Conservation (phyloP, 139 green algal genomes). For the Trebouxia sp. region DNA sequence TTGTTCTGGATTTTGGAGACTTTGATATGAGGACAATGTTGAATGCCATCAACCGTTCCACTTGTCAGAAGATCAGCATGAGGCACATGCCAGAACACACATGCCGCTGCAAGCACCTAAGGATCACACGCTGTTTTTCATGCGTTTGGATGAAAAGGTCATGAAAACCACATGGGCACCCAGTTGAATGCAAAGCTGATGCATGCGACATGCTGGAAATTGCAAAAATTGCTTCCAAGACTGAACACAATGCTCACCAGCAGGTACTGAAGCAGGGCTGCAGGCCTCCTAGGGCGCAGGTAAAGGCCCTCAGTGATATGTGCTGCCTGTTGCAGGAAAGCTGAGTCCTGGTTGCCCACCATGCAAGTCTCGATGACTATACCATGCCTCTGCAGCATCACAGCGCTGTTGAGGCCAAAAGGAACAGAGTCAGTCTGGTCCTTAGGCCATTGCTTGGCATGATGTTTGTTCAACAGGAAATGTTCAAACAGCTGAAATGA, state of each 20-base stretch:
- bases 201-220: no score
- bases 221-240: neutral
- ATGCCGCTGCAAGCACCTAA: no score
- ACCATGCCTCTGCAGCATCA: constrained; percentile 39
- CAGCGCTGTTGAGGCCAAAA: neutral
- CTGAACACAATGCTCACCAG: constrained; percentile 33
- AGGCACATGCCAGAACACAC: neutral
- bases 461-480: neutral
- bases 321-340: constrained; percentile 70
- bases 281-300: constrained; percentile 36
- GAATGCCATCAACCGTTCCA: neutral
- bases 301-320: constrained; percentile 68
- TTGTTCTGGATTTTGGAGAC: no score
- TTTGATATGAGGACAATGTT: neutral
- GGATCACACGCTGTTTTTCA: no score
- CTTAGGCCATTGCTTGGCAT: neutral
- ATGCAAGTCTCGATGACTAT: constrained; percentile 69
- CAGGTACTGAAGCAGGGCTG: constrained; percentile 47
- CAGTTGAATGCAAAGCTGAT: neutral
- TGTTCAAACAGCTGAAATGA: neutral
- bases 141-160: no score
- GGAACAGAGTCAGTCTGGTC: neutral
- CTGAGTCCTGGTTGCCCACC: constrained; percentile 60
- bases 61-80: neutral
- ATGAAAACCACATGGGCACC: no score